These are phyloP conservation scores for Ganoderma resinaceum DNA, from an alignment of 1,284 basidiomycete species.

Conservation along the genomic window DNA sequence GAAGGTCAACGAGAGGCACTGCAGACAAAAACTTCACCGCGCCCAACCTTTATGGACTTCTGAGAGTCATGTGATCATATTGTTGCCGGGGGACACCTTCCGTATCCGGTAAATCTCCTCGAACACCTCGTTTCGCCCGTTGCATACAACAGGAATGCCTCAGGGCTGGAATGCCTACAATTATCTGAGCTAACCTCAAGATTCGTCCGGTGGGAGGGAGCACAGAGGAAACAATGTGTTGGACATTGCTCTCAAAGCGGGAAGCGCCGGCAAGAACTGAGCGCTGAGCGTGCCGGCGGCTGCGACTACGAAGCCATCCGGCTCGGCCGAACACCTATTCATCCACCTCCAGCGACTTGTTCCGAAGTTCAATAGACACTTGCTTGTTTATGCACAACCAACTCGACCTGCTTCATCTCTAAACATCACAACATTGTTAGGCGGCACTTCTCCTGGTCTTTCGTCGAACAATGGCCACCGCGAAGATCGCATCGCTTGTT, in stretches of 20 bases:
- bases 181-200: neutral
- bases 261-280: neutral
- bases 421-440: neutral
- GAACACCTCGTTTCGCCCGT: too few relatives aligned
- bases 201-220: neutral
- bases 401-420: neutral
- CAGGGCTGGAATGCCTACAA: neutral
- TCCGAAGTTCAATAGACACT: neutral
- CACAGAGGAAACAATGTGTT: too few relatives aligned
- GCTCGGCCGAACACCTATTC: neutral
- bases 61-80: neutral
- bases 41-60: neutral
- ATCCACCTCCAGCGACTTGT: neutral
- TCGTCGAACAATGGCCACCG: constrained; percentile 60
- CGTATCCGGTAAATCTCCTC: neutral
- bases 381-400: neutral
- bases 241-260: neutral
- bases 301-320: neutral
- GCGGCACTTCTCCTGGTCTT: neutral
- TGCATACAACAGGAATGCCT: too few relatives aligned
- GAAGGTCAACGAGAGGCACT: neutral
- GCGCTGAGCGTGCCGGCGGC: neutral
- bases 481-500: constrained; percentile 70
- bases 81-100: neutral
- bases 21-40: neutral